A percentile compares a stretch with the other conserved stretches of the same genome.
phyloP scores from a whole-genome alignment of 2,329 filamentous ascomycete genomes.

The Xylaria sp. region DNA sequence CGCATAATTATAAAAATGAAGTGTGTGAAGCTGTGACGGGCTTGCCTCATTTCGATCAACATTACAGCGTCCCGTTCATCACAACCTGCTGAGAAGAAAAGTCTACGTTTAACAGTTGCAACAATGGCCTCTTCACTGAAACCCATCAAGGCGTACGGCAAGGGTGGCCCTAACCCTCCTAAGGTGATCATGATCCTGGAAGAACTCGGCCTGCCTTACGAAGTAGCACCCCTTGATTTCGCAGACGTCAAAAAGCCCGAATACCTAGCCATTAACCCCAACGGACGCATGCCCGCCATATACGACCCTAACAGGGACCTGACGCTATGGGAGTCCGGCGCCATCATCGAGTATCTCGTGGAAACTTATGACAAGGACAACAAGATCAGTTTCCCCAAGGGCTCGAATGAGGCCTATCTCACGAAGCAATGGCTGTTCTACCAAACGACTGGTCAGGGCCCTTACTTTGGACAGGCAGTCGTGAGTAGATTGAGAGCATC shows the following conservation, averaged over 20 bases:
- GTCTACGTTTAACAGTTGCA: background rate
- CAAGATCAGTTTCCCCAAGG: constrained; percentile 51
- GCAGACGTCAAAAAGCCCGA: constrained; percentile 37
- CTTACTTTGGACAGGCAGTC: constrained; percentile 59
- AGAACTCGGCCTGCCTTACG: constrained; percentile 49
- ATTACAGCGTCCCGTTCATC: constrained; percentile 2
- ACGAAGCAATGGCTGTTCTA: constrained; percentile 59
- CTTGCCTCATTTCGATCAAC: background rate
- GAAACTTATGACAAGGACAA: constrained; percentile 53
- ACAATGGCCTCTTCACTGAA: constrained; percentile 41
- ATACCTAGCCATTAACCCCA: constrained; percentile 38
- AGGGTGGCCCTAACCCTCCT: constrained; percentile 46
- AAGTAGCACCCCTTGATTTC: constrained; percentile 25
- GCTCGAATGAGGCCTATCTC: constrained; percentile 52
- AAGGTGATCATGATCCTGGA: constrained; percentile 49
- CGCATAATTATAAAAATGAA: constrained; percentile 13
- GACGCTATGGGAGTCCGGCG: constrained; percentile 43
- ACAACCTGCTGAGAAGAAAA: background rate
- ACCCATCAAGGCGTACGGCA: constrained; percentile 47
- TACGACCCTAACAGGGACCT: constrained; percentile 39
- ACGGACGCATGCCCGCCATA: constrained; percentile 40
- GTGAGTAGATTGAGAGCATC: constrained; percentile 22
- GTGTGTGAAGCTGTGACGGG: background rate
- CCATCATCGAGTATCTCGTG: constrained; percentile 41
- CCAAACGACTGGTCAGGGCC: constrained; percentile 59